phyloP scores from a whole-genome alignment of 2,329 filamentous ascomycete species.

The Fusarium euwallaceae region DNA sequence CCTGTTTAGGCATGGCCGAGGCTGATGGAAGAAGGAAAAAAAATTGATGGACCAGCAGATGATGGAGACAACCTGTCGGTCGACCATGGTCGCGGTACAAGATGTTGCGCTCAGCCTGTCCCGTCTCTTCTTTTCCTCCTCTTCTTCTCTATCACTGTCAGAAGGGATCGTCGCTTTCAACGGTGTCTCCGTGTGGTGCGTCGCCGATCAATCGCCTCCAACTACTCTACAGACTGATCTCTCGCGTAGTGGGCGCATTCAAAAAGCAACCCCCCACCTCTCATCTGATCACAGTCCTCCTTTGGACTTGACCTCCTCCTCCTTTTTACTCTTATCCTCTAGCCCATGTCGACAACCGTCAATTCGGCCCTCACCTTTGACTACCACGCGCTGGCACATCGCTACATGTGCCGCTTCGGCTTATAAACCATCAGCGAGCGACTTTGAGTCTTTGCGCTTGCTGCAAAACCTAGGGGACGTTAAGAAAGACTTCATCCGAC shows the following conservation, averaged over 20 bases:
- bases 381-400: constrained; percentile 51
- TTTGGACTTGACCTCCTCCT: neutral
- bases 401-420: constrained; percentile 58
- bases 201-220: constrained; percentile 31
- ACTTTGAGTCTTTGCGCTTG: constrained; percentile 79
- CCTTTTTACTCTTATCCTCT: constrained; percentile 4
- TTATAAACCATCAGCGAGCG: constrained; percentile 66
- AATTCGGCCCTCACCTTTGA: constrained; percentile 19
- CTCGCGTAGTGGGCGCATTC: constrained; percentile 23
- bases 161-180: constrained; percentile 32
- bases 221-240: constrained; percentile 3
- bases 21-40: constrained; percentile 32
- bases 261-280: constrained; percentile 21
- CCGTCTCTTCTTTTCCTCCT: neutral
- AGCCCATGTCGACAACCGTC: constrained; percentile 39
- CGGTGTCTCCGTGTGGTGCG: constrained; percentile 31
- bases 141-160: neutral
- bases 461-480: constrained; percentile 59
- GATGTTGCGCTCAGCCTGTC: constrained; percentile 21
- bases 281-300: neutral
- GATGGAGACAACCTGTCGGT: constrained; percentile 26
- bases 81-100: constrained; percentile 13
- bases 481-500: constrained; percentile 65
- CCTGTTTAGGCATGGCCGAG: constrained; percentile 25
- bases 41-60: constrained; percentile 32